Evolutionary conservation across 1,139 yeast genomes (phyloP).

Genomic region (Taphrina flavorubra): DNA sequence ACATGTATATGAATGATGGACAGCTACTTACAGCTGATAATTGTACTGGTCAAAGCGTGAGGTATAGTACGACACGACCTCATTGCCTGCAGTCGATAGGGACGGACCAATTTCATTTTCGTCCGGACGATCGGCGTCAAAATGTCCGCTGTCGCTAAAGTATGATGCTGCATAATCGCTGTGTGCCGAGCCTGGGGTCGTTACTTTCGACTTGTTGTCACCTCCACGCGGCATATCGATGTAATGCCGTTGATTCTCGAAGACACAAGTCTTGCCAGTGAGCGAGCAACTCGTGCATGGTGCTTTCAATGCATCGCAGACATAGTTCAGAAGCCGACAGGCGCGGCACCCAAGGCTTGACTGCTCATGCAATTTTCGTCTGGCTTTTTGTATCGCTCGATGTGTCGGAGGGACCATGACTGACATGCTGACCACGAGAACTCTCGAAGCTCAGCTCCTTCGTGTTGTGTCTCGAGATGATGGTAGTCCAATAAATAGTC

Average conservation of each 20-base stretch:
- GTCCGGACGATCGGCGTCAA: neutral
- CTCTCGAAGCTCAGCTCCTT: neutral
- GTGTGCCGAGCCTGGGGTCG: slow-evolving; percentile 12
- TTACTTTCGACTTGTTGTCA: neutral
- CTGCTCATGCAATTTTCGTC: neutral
- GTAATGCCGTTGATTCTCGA: neutral
- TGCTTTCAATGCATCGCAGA: neutral
- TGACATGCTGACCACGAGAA: neutral
- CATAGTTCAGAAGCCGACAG: neutral
- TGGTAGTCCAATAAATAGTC: no score
- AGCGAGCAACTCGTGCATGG: slow-evolving; percentile 2
- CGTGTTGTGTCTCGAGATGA: neutral
- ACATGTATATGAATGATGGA: no score
- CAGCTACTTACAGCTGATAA: slow-evolving; percentile 24
- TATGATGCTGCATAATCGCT: slow-evolving; percentile 1
- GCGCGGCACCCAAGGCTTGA: slow-evolving; percentile 7
- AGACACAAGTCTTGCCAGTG: neutral
- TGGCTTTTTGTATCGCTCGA: neutral
- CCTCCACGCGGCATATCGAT: neutral
- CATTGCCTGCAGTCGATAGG: slow-evolving; percentile 15
- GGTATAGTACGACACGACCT: neutral
- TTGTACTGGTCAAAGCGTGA: slow-evolving; percentile 4
- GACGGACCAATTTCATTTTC: neutral
- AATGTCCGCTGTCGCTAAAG: neutral
- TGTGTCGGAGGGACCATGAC: slow-evolving; percentile 3